Base-by-base conservation (phyloP, 1,284 basidiomycete species). In the Chalciporus sp. region DNA sequence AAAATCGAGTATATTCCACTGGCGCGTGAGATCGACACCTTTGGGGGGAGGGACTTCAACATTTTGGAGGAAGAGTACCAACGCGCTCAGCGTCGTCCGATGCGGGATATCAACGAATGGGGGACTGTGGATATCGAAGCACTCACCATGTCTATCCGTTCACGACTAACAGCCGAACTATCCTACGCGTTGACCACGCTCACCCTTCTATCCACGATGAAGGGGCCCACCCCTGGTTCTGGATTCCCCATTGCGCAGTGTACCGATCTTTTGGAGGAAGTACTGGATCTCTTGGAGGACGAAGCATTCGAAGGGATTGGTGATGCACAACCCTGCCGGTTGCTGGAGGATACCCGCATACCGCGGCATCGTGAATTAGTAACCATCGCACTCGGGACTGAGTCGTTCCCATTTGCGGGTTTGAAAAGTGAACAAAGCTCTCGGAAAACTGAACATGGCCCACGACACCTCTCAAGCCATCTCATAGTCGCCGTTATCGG, bases 1-100 rank as follows among this genome's bases (percentile, higher is more conserved):
- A 92, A 90, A 73, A 91, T 98, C 61, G 92, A 95, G 74, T 99
- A 98, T 68, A 77, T 90, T 26, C 96, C 96, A 0, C 75, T 93
- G 16, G 83, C 83, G 10, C 85, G 91, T 26, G 87, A 90, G 53
- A 71, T 92, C 27, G 85, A 90, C n/a, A 88, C 86, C 0, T 78
- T 86, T 55, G 94, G 93, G 29, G 95, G 95, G 12, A 88, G 94
- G 65, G 92, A 98, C 69, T 68, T 95, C 19, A 79, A 84, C 48
- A 61, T 74, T n/a, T 72, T 94, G 52, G 86, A 93, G 60, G 77
- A 80, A 14, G 87, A 92, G 62, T 76, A 84, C 39, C 70, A 75
- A 16, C 78, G 76, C 23, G 66, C 78, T 50, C 80, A 77, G 54
- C 80, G 76, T 52, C 82, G 82, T 49, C 81, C 76, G 40, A 76